These are phyloP conservation scores for Lonicera japonica DNA, from an alignment of 129 eudicot species.

Conservation along the genomic window DNA sequence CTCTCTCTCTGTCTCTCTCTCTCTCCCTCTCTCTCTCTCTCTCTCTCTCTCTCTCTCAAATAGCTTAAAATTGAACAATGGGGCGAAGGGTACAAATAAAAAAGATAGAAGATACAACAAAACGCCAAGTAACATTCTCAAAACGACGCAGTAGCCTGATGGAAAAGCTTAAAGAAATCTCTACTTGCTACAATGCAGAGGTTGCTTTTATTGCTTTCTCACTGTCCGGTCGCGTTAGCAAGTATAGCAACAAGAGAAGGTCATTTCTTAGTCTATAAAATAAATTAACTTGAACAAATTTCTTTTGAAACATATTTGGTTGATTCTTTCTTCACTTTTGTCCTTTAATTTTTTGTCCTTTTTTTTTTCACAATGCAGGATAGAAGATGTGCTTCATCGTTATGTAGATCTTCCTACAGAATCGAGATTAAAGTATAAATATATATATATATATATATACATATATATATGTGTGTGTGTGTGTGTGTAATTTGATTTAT, in stretches of 20 bases:
- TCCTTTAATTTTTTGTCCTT: no score
- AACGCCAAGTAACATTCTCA: constrained; percentile 9
- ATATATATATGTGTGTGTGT: no score
- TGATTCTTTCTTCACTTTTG: no score
- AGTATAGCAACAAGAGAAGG: constrained; percentile 1
- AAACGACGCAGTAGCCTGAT: constrained; percentile 4
- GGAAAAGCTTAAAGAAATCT: background rate
- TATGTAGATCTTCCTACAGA: background rate
- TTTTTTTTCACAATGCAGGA: background rate
- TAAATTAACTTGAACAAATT: no score
- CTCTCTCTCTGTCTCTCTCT: no score
- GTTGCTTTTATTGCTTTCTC: constrained; percentile 7
- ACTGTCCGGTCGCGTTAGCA: constrained; percentile 4
- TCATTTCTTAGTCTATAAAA: background rate
- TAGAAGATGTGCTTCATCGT: background rate
- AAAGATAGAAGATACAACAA: background rate
- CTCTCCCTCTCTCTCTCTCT: no score
- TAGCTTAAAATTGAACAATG: background rate
- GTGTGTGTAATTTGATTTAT: no score
- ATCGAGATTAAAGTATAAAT: background rate
- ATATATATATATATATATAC: background rate
- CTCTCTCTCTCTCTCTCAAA: background rate
- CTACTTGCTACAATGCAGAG: background rate
- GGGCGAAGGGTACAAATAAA: constrained; percentile 4
- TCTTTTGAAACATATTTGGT: no score